Evolutionary conservation across 1,139 yeast species (phyloP).

Genomic region (Magnusiomyces tetraspermus): DNA sequence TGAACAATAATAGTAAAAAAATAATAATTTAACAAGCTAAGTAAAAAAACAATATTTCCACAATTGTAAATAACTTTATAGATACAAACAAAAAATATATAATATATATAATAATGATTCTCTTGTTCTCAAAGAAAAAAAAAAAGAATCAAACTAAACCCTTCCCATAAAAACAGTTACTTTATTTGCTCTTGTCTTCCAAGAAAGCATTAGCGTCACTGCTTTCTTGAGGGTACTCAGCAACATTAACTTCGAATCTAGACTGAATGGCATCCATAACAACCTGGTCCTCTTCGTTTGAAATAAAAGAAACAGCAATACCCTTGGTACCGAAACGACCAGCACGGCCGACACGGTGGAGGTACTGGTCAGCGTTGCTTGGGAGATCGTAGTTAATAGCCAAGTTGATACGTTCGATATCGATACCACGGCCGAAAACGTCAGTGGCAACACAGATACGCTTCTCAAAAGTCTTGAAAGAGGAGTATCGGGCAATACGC

Average conservation of each 20-base stretch:
- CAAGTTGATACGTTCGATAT: conserved; percentile 94
- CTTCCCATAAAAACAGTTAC: no score
- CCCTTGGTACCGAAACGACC: conserved; percentile 99
- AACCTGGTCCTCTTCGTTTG: conserved; percentile 79
- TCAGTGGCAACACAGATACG: conserved; percentile 98
- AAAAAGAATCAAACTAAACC: no score
- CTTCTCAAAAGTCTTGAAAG: conserved; percentile 95
- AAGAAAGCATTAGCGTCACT: conserved; percentile 89
- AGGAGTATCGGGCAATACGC: conserved; percentile 93
- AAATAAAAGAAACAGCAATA: conserved; percentile 84
- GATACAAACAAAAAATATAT: no score
- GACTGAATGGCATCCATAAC: conserved; percentile 90
- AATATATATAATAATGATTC: no score
- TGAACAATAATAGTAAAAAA: no score
- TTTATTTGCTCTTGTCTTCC: background rate
- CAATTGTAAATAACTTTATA: no score
- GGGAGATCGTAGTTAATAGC: conserved; percentile 90
- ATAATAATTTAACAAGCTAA: no score
- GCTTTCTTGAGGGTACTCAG: conserved; percentile 96
- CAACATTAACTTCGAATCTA: conserved; percentile 90
- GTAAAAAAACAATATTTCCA: no score
- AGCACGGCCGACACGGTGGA: conserved; percentile 99
- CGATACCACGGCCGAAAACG: conserved; percentile 98
- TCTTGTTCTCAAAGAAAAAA: no score
- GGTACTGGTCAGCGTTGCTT: conserved; percentile 90